phyloP scores from a whole-genome alignment of 2,329 filamentous ascomycete species.

The Cucurbitaria berberidis region DNA sequence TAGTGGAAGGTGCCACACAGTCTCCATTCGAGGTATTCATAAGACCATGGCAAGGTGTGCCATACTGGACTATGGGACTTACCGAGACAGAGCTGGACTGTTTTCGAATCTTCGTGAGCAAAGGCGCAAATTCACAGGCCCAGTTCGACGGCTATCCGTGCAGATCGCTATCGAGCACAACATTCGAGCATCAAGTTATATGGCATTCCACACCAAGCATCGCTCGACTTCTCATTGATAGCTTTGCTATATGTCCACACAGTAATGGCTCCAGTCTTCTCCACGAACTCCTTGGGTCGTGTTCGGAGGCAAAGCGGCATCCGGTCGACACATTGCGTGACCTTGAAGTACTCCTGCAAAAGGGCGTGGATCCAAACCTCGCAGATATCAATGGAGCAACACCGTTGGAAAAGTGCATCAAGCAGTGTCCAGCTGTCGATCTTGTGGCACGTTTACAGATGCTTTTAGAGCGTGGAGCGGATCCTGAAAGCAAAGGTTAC shows the following conservation, averaged over 20 bases:
- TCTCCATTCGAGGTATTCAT: slow-evolving; percentile 37
- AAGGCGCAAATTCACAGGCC: slow-evolving; percentile 30
- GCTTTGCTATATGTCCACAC: slow-evolving; percentile 9
- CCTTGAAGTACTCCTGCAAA: slow-evolving; percentile 34
- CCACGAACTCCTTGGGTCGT: slow-evolving; percentile 39
- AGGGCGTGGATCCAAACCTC: slow-evolving; percentile 37
- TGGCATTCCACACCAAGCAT: slow-evolving; percentile 41
- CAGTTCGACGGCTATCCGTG: slow-evolving; percentile 35
- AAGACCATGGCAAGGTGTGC: slow-evolving; percentile 34
- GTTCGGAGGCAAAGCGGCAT: slow-evolving; percentile 40
- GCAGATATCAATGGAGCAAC: slow-evolving; percentile 21
- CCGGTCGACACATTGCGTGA: slow-evolving; percentile 39
- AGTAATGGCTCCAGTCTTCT: slow-evolving; percentile 30
- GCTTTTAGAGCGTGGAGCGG: slow-evolving; percentile 39
- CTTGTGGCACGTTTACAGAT: slow-evolving; percentile 30
- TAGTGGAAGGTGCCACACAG: slow-evolving; percentile 15
- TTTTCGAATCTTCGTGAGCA: slow-evolving; percentile 32
- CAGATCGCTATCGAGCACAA: slow-evolving; percentile 17
- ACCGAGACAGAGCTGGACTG: slow-evolving; percentile 32
- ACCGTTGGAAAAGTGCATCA: slow-evolving; percentile 35
- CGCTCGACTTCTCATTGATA: slow-evolving; percentile 33
- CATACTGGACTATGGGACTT: slow-evolving; percentile 32
- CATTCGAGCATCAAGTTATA: slow-evolving; percentile 40
- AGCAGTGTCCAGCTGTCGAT: slow-evolving; percentile 36
- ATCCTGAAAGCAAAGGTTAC: slow-evolving; percentile 32